Conservation (phyloP, 2,329 filamentous ascomycete genomes). For the Colletotrichum sp. region DNA sequence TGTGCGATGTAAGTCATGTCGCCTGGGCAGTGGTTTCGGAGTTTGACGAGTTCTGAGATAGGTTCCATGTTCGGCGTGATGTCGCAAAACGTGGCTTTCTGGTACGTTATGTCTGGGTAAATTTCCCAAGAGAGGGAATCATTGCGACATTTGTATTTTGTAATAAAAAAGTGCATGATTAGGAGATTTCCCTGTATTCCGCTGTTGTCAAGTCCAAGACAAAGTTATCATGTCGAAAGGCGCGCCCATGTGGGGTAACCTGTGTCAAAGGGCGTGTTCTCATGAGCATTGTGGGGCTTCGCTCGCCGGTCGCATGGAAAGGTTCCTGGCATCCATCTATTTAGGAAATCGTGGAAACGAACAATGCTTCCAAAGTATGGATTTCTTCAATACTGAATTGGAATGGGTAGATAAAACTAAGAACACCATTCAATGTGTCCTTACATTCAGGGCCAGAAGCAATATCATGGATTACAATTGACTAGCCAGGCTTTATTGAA, state of each 20-base stretch:
- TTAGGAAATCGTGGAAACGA: not conserved
- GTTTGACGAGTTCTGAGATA: not conserved
- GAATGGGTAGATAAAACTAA: not conserved
- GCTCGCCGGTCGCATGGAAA: not conserved
- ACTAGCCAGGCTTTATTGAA: not conserved
- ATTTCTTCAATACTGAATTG: fast-evolving
- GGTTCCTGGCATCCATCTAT: too few relatives aligned
- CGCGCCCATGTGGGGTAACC: not conserved
- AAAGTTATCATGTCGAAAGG: not conserved
- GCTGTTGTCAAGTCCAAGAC: not conserved
- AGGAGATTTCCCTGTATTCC: not conserved
- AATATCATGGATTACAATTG: not conserved
- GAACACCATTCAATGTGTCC: fast-evolving
- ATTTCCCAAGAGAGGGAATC: fast-evolving
- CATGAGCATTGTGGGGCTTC: not conserved
- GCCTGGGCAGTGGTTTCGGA: conserved; percentile 23
- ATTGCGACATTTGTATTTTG: not conserved
- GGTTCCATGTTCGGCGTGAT: not conserved
- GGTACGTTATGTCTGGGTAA: too few relatives aligned
- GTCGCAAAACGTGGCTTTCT: not conserved
- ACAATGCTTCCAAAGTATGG: not conserved
- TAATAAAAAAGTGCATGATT: fast-evolving
- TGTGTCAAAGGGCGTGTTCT: not conserved
- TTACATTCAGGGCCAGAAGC: fast-evolving
- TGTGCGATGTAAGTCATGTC: conserved; percentile 28